Conservation (phyloP, 2,329 filamentous ascomycete genomes). For the Huntiella omanensis region DNA sequence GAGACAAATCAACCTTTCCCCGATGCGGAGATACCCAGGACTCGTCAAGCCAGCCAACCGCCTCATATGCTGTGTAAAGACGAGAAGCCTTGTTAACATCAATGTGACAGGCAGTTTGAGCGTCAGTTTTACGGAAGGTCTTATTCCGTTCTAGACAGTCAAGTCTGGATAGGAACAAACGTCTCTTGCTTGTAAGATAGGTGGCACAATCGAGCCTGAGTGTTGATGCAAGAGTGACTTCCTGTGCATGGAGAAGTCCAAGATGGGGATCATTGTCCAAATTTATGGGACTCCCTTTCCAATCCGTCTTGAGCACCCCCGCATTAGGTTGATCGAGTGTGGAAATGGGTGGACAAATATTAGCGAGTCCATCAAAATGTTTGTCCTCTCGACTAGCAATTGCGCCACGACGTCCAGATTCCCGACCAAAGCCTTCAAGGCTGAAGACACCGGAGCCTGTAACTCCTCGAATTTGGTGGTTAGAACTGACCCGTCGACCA, state of each 20-base stretch:
- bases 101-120: conserved; percentile 92
- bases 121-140: conserved; percentile 87
- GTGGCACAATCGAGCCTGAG: conserved; percentile 71
- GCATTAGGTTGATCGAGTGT: conserved; percentile 42
- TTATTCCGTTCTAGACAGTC: conserved; percentile 49
- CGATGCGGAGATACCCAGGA: conserved; percentile 23
- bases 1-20: conserved; percentile 12
- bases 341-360: conserved; percentile 52
- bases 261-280: conserved; percentile 53
- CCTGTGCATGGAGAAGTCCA: conserved; percentile 56
- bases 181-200: conserved; percentile 81
- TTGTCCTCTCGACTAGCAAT: conserved; percentile 63
- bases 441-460: conserved; percentile 9
- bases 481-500: no score
- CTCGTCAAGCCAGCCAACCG: conserved; percentile 61
- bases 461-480: conserved; percentile 1
- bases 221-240: conserved; percentile 56
- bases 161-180: conserved; percentile 66
- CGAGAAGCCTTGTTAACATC: conserved; percentile 96
- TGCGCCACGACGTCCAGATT: conserved; percentile 16
- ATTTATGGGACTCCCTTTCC: conserved; percentile 67
- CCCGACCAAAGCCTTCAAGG: conserved; percentile 8
- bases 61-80: conserved; percentile 75
- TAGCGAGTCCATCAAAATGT: conserved; percentile 51
- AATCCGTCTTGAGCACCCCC: conserved; percentile 65